Conservation (phyloP, 2,329 filamentous ascomycete species). For the Parafenestella ontariensis region DNA sequence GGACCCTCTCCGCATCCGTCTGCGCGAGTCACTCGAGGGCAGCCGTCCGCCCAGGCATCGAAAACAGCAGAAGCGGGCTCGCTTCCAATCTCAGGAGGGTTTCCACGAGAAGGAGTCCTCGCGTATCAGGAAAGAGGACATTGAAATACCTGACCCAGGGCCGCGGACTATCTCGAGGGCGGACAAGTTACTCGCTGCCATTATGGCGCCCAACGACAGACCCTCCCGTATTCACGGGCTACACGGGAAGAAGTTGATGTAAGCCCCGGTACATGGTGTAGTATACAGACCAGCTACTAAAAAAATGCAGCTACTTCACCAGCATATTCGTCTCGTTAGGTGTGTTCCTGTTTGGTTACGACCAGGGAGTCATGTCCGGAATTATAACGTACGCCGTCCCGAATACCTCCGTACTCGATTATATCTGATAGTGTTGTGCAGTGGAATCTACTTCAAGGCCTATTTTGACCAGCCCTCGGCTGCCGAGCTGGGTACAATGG, state of each 20-base stretch:
- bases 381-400: conserved; percentile 68
- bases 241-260: conserved; percentile 94
- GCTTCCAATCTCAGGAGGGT: conserved; percentile 64
- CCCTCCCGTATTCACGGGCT: conserved; percentile 83
- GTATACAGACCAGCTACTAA: conserved; percentile 11
- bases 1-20: conserved; percentile 77
- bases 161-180: conserved; percentile 68
- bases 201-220: conserved; percentile 82
- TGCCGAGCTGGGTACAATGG: conserved; percentile 94
- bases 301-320: conserved; percentile 79
- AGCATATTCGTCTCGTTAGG: conserved; percentile 88
- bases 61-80: conserved; percentile 69
- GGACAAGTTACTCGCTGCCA: conserved; percentile 75
- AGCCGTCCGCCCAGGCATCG: conserved; percentile 58
- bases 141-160: conserved; percentile 76
- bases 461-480: conserved; percentile 90
- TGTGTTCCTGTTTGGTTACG: conserved; percentile 88
- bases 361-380: conserved; percentile 87
- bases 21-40: conserved; percentile 70
- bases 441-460: conserved; percentile 84
- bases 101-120: conserved; percentile 53
- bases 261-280: conserved; percentile 45
- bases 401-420: conserved; percentile 24
- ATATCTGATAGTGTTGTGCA: conserved; percentile 52
- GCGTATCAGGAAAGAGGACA: conserved; percentile 71